These are phyloP conservation scores for Sphaerosporella brunnea DNA, from an alignment of 495 filamentous ascomycete genomes.

Conservation along the genomic window DNA sequence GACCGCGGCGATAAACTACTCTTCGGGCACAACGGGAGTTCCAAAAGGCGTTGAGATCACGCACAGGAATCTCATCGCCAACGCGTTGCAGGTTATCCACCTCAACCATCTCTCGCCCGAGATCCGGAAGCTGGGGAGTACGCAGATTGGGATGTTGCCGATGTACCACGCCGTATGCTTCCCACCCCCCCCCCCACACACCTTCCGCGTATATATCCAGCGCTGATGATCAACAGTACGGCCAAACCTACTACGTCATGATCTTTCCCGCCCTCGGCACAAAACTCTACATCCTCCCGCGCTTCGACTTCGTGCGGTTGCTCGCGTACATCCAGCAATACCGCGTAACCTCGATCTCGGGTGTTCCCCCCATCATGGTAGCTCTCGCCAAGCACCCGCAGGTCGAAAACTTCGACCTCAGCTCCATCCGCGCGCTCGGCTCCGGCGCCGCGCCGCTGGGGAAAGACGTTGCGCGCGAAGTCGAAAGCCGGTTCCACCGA, in stretches of 20 bases:
- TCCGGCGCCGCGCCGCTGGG: constrained; percentile 47
- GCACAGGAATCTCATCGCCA: constrained; percentile 54
- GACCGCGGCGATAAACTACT: constrained; percentile 28
- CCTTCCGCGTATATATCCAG: constrained; percentile 8
- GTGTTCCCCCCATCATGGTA: constrained; percentile 54
- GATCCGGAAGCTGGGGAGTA: constrained; percentile 23
- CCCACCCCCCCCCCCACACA: constrained; percentile 11
- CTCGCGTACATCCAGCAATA: constrained; percentile 47
- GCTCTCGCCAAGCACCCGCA: constrained; percentile 53
- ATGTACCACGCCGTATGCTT: constrained; percentile 48
- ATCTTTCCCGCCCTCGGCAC: constrained; percentile 23
- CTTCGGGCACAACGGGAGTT: constrained; percentile 53
- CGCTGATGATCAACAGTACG: constrained; percentile 26
- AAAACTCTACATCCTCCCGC: constrained; percentile 15
- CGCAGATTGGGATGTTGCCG: constrained; percentile 44
- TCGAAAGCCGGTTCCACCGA: constrained; percentile 36
- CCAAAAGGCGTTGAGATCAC: constrained; percentile 72
- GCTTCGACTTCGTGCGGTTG: constrained; percentile 56
- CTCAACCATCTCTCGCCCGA: constrained; percentile 25
- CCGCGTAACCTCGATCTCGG: constrained; percentile 44
- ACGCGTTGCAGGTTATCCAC: constrained; percentile 38
- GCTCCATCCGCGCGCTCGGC: constrained; percentile 38
- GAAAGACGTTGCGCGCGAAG: constrained; percentile 21
- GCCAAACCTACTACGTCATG: constrained; percentile 32
- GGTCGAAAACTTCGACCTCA: constrained; percentile 50